A percentile compares a stretch with the other conserved stretches of the same genome.
These are phyloP conservation scores for Pisolithus marmoratus DNA, from an alignment of 768 basidiomycete species.

Conservation along the genomic window DNA sequence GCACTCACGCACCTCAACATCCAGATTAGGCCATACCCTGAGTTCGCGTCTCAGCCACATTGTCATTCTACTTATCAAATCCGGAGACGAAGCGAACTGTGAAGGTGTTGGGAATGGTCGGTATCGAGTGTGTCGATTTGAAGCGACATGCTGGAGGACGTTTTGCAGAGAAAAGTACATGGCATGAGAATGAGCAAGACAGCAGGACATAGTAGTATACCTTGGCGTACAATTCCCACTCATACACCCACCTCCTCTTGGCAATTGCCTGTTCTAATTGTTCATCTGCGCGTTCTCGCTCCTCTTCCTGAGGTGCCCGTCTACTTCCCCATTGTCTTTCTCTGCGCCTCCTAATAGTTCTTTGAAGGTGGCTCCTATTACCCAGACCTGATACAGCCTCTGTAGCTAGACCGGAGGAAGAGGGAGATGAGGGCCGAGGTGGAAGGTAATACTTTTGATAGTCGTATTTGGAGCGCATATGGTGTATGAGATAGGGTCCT, in stretches of 20 bases:
- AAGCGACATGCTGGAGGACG: constrained; percentile 73
- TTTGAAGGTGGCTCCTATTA: not conserved
- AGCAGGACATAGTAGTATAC: constrained; percentile 34
- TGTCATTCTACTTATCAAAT: constrained; percentile 70
- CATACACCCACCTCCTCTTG: constrained; percentile 74
- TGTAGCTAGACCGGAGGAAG: constrained; percentile 25
- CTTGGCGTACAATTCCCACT: constrained; percentile 78
- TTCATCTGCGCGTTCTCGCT: constrained; percentile 54
- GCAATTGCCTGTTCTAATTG: constrained; percentile 71
- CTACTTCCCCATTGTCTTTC: constrained; percentile 55
- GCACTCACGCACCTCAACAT: constrained; percentile 65
- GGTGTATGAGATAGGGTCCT: constrained; percentile 62
- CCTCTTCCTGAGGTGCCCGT: constrained; percentile 24
- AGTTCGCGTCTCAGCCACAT: constrained; percentile 81
- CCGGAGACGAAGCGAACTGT: constrained; percentile 74
- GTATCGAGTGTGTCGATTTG: constrained; percentile 80
- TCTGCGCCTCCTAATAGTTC: constrained; percentile 15
- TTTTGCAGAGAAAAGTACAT: not conserved
- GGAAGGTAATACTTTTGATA: constrained; percentile 76
- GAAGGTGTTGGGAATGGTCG: constrained; percentile 86
- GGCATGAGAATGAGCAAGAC: constrained; percentile 3
- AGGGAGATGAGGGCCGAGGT: constrained; percentile 52
- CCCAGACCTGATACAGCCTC: constrained; percentile 22
- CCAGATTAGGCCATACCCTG: constrained; percentile 82
- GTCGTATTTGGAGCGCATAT: constrained; percentile 70